A percentile compares a stretch with the other conserved stretches of the same genome.
Evolutionary conservation across 805 yeast species (phyloP).

Genomic region (Kuraishia hungarica): DNA sequence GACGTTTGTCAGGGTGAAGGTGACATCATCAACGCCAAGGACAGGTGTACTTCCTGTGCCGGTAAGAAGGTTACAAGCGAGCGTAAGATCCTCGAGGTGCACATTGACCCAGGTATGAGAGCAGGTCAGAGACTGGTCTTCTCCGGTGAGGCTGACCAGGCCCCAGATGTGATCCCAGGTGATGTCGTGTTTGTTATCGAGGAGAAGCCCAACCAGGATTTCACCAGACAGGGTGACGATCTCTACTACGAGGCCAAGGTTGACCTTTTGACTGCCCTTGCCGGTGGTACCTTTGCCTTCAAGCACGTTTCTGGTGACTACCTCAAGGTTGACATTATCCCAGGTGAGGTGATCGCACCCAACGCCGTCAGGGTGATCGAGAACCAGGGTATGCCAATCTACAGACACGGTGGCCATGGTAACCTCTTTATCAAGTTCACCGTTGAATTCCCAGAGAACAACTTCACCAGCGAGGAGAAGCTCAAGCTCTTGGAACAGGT

Average conservation of each 20-base stretch:
- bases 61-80: constrained; percentile 86
- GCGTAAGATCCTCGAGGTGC: constrained; percentile 89
- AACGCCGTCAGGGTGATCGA: constrained; percentile 74
- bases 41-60: constrained; percentile 76
- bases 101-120: constrained; percentile 94
- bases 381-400: constrained; percentile 96
- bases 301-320: constrained; percentile 90
- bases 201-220: constrained; percentile 78
- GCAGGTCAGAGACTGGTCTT: constrained; percentile 88
- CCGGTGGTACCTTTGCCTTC: constrained; percentile 88
- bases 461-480: constrained; percentile 69
- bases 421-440: constrained; percentile 79
- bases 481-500: constrained; percentile 64
- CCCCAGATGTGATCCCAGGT: constrained; percentile 91
- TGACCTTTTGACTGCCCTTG: constrained; percentile 88
- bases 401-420: constrained; percentile 82
- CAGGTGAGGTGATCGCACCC: constrained; percentile 92
- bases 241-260: constrained; percentile 77
- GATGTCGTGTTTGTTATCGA: constrained; percentile 90
- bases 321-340: constrained; percentile 71
- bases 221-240: constrained; percentile 86
- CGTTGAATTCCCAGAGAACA: constrained; percentile 76
- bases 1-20: constrained; percentile 90
- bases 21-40: constrained; percentile 77
- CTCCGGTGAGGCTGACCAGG: constrained; percentile 96